Conservation (phyloP, 2,329 filamentous ascomycete species). For the Pleomassaria siparia region DNA sequence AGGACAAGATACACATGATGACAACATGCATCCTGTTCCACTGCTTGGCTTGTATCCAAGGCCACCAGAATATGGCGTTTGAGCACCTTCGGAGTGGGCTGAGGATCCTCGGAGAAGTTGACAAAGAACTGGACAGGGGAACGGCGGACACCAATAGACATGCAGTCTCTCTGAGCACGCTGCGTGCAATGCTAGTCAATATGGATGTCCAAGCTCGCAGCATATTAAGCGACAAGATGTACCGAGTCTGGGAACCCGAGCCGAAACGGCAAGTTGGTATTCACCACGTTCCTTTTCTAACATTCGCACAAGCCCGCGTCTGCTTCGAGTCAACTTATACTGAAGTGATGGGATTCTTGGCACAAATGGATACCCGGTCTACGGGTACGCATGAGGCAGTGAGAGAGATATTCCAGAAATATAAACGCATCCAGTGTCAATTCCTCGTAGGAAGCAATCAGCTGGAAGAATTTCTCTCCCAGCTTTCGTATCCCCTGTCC, state of each 20-base stretch:
- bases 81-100: conserved; percentile 35
- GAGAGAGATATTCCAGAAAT: neutral
- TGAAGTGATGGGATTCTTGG: conserved; percentile 28
- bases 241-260: conserved; percentile 26
- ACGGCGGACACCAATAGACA: conserved; percentile 15
- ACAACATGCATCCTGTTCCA: conserved; percentile 34
- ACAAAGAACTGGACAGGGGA: conserved; percentile 9
- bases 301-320: conserved; percentile 14
- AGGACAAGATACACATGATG: conserved; percentile 33
- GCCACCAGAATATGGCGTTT: conserved; percentile 29
- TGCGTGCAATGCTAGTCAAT: conserved; percentile 32
- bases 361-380: conserved; percentile 14
- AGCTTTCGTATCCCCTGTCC: neutral
- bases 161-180: conserved; percentile 26
- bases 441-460: conserved; percentile 6
- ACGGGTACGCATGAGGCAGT: neutral
- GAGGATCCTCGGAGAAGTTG: conserved; percentile 31
- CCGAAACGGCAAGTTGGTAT: conserved; percentile 11
- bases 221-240: conserved; percentile 25
- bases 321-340: conserved; percentile 27
- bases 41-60: conserved; percentile 36
- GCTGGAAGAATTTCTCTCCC: conserved; percentile 13
- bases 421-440: conserved; percentile 2
- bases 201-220: conserved; percentile 34
- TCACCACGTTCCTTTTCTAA: conserved; percentile 8